A percentile compares a stretch with the other conserved stretches of the same genome.
phyloP scores from a whole-genome alignment of 2,329 filamentous ascomycete species.

The Alternaria alternata region DNA sequence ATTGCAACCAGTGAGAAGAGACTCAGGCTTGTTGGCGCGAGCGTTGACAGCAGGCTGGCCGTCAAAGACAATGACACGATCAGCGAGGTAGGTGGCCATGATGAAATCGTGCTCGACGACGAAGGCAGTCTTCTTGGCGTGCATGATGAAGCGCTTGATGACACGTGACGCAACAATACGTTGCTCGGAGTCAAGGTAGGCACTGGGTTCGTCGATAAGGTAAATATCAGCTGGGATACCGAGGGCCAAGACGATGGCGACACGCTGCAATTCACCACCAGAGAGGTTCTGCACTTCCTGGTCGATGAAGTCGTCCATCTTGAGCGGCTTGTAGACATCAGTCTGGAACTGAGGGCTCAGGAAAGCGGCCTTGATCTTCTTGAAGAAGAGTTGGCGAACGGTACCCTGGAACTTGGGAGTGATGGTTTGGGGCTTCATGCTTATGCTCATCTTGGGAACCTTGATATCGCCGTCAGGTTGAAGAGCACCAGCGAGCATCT shows the following conservation, averaged over 20 bases:
- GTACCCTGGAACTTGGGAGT: slow-evolving; percentile 98
- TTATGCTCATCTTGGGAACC: slow-evolving; percentile 94
- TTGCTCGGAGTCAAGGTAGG: slow-evolving; percentile 96
- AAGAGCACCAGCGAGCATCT: slow-evolving; percentile 88
- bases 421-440: slow-evolving; percentile 99
- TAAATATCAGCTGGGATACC: slow-evolving; percentile 97
- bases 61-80: slow-evolving; percentile 98
- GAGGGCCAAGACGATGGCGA: slow-evolving; percentile 95
- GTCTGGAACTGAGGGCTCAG: slow-evolving; percentile 98
- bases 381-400: slow-evolving; percentile 98
- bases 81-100: slow-evolving; percentile 84
- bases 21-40: slow-evolving; percentile 89
- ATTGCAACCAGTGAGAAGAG: slow-evolving; percentile 94
- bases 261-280: slow-evolving; percentile 98
- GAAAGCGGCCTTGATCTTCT: slow-evolving; percentile 98
- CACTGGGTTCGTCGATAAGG: slow-evolving; percentile 88
- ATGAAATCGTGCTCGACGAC: slow-evolving; percentile 99
- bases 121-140: slow-evolving; percentile 99
- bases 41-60: slow-evolving; percentile 88
- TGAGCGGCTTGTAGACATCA: slow-evolving; percentile 98
- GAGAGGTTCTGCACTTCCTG: slow-evolving; percentile 99
- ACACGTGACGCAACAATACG: slow-evolving; percentile 97
- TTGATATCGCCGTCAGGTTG: slow-evolving; percentile 83
- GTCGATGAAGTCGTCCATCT: slow-evolving; percentile 98
- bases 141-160: slow-evolving; percentile 99